Evolutionary conservation across 768 basidiomycete genomes (phyloP).

Genomic region (Tylopilus felleus): DNA sequence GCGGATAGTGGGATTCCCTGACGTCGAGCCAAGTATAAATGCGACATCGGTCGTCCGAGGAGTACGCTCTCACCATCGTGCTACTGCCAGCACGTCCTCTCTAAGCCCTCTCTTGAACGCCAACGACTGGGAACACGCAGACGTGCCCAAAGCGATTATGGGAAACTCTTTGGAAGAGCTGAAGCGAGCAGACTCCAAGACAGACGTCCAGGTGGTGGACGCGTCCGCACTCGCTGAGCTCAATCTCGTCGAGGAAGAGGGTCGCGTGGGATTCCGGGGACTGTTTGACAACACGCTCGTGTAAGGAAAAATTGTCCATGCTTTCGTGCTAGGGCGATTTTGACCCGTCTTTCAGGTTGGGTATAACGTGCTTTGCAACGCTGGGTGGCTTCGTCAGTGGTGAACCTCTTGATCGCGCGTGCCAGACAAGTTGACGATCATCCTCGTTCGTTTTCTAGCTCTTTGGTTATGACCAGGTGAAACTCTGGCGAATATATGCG

Average conservation of each 20-base stretch:
- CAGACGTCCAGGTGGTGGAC: not conserved
- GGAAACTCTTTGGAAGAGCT: not conserved
- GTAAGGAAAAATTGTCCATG: constrained; percentile 16
- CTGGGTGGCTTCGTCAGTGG: constrained; percentile 31
- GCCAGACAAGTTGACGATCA: not conserved
- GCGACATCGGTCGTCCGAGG: not conserved
- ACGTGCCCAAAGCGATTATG: constrained; percentile 8
- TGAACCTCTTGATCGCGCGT: not conserved
- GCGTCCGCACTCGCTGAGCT: constrained; percentile 1
- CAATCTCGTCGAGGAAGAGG: constrained; percentile 16
- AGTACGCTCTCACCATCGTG: not conserved
- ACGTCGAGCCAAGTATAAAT: constrained; percentile 15
- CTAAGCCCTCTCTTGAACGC: not conserved
- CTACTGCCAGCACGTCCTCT: constrained; percentile 16
- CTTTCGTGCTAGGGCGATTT: no score
- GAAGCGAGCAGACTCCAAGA: not conserved
- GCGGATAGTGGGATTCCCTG: no score
- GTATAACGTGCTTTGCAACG: constrained; percentile 32
- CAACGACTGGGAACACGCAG: constrained; percentile 4
- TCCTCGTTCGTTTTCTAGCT: constrained; percentile 14
- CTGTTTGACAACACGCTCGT: constrained; percentile 29
- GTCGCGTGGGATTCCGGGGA: constrained; percentile 24
- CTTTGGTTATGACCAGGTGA: constrained; percentile 32
- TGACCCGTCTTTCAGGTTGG: constrained; percentile 17
- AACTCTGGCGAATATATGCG: not conserved